Evolutionary conservation across 208 protist species (phyloP).

Genomic region (Tritrichomonas musculus): DNA sequence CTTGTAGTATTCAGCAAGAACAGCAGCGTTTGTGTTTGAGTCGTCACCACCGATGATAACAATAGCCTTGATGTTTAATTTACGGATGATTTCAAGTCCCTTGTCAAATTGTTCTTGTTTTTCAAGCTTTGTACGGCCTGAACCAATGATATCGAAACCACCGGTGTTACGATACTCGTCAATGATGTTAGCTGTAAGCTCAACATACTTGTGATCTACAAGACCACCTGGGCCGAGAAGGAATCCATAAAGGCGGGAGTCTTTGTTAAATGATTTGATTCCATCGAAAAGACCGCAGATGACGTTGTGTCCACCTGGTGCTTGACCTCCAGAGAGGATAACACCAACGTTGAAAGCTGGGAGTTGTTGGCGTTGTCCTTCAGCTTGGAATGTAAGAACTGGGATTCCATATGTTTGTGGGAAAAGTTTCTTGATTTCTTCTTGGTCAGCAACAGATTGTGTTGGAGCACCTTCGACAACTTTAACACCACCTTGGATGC

Average conservation of each 20-base stretch:
- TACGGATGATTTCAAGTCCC: slow-evolving; percentile 35
- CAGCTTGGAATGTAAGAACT: neutral
- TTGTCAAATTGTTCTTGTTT: slow-evolving; percentile 48
- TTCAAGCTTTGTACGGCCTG: slow-evolving; percentile 58
- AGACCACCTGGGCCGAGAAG: slow-evolving; percentile 34
- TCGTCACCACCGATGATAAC: slow-evolving; percentile 57
- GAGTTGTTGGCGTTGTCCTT: neutral
- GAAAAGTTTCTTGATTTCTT: neutral
- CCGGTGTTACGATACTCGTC: slow-evolving; percentile 53
- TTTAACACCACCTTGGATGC: neutral
- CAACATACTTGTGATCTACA: slow-evolving; percentile 36
- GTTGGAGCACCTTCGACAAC: neutral
- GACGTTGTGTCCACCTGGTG: slow-evolving; percentile 48
- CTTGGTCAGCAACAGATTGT: slow-evolving; percentile 3
- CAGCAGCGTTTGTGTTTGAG: slow-evolving; percentile 58
- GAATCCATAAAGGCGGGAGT: slow-evolving; percentile 37
- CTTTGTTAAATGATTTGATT: slow-evolving; percentile 14
- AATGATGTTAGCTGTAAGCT: slow-evolving; percentile 44
- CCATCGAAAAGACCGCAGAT: slow-evolving; percentile 44
- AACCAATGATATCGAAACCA: slow-evolving; percentile 56
- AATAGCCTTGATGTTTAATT: slow-evolving; percentile 49
- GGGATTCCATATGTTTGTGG: neutral
- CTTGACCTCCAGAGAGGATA: slow-evolving; percentile 39
- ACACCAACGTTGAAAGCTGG: slow-evolving; percentile 33
- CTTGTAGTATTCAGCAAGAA: slow-evolving; percentile 56